Evolutionary conservation across 257 asterid species (phyloP), one percentile per base, ranked within the genome.

Genomic region (Solanum clarkiae): DNA sequence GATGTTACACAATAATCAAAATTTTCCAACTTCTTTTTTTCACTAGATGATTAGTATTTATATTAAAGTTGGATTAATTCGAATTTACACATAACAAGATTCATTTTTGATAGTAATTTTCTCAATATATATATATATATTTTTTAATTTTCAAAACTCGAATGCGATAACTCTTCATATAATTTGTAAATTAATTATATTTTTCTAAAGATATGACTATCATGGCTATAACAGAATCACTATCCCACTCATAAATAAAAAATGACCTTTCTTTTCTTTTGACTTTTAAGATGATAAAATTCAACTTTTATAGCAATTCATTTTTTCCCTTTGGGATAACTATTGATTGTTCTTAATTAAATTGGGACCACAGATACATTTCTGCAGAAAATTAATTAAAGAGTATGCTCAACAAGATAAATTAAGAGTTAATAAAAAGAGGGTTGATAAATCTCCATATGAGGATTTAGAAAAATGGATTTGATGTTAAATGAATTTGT

Each of bases 41-140:
- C 4, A 22, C 3, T 2, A 1, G 6, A 0, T 22, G 16, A 10
- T 4, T 5, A 6, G 5, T 62, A 66, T 0, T 0, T 29, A 0
- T 6, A 2, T 2, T 62, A 5, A 29, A 66, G 8, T 18, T 14
- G 0, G 3, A 29, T 15, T 66, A 66, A 29, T 66, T 66, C 0
- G 6, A 0, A 66, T 32, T 66, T 0, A 32, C 3, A 15, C 2
- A 68, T 1, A 16, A 2, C 0, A 17, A 55, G 4, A 16, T 2
- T 17, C 14, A 66, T 66, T 66, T 14, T 1, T 66, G 1, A 32
- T 7, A 1, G 16, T 0, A 0, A 29, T 1, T 0, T 8, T 29
- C 29, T 0, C 0, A 32, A 32, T 29, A 14, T 32, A 14, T 1
- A 14, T 29, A n/a, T n/a, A n/a, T n/a, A n/a, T n/a, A n/a, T 7